Evolutionary conservation across 2,329 filamentous ascomycete genomes (phyloP).

Genomic region (Aspergillus eucalypticola): DNA sequence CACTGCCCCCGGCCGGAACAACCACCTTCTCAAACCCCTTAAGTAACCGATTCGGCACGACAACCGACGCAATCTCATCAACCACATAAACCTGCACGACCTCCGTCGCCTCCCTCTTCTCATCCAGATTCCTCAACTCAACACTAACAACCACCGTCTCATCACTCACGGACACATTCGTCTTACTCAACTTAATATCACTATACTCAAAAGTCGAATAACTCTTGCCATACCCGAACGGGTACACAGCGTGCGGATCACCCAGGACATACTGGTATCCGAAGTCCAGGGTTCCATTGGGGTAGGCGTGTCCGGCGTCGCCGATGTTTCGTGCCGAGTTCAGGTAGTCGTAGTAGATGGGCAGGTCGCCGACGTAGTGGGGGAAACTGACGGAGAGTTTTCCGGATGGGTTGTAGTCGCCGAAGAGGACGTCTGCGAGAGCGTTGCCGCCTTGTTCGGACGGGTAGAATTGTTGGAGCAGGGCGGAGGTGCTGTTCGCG

Average conservation of each 20-base stretch:
- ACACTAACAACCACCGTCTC: constrained; percentile 62
- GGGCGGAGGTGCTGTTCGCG: constrained; percentile 61
- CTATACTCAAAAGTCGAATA: constrained; percentile 65
- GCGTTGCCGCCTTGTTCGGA: constrained; percentile 68
- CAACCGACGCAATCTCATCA: constrained; percentile 63
- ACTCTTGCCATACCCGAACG: constrained; percentile 67
- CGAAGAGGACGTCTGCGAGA: constrained; percentile 66
- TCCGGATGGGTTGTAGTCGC: constrained; percentile 65
- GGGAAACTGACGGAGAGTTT: constrained; percentile 69
- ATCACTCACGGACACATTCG: constrained; percentile 54
- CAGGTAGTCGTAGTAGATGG: constrained; percentile 71
- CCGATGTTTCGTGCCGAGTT: constrained; percentile 62
- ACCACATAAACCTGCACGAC: constrained; percentile 69
- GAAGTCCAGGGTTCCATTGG: constrained; percentile 64
- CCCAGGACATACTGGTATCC: constrained; percentile 66
- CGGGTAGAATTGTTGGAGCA: constrained; percentile 75
- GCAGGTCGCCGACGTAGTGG: constrained; percentile 65
- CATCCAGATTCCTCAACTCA: constrained; percentile 60
- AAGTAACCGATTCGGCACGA: constrained; percentile 64
- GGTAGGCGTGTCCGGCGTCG: constrained; percentile 55
- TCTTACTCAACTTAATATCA: constrained; percentile 30
- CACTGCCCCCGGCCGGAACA: constrained; percentile 61
- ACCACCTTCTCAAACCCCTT: constrained; percentile 68
- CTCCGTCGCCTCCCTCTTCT: constrained; percentile 60
- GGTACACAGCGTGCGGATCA: constrained; percentile 61